Conservation (phyloP, 208 protist species). For the Wallacemonas sp. region DNA sequence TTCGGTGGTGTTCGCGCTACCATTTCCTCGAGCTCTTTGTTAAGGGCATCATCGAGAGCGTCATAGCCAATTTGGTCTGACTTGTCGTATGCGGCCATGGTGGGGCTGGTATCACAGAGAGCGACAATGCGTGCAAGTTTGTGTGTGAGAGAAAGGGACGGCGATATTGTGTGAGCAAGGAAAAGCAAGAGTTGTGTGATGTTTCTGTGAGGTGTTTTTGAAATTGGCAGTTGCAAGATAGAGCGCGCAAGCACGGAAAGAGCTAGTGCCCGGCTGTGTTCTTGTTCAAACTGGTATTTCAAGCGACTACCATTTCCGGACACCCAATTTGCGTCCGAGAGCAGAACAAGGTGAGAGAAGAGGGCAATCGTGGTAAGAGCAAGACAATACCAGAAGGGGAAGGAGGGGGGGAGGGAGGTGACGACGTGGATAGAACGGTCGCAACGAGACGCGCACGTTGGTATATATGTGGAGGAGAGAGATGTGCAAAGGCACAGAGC, state of each 20-base stretch:
- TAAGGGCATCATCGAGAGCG: slow-evolving; percentile 66
- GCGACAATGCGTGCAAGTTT: neutral
- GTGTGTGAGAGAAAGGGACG: neutral
- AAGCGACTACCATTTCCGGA: no score
- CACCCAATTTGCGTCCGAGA: no score
- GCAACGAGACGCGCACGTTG: no score
- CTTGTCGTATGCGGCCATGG: slow-evolving; percentile 85
- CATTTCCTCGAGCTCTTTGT: slow-evolving; percentile 78
- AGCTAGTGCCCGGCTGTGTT: no score
- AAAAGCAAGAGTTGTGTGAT: no score
- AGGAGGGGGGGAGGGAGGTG: neutral
- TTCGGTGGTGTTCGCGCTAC: slow-evolving; percentile 63
- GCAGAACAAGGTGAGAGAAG: no score
- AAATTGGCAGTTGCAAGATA: no score
- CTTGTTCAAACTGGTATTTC: no score
- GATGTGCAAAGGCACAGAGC: neutral
- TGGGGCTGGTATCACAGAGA: neutral
- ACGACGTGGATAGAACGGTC: neutral
- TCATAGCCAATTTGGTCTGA: slow-evolving; percentile 84
- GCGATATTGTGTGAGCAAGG: no score
- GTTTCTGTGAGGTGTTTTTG: no score
- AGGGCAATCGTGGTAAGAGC: neutral
- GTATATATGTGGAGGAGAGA: no score
- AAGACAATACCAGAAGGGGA: neutral
- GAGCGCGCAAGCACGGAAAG: no score